phyloP scores from a whole-genome alignment of 345 rosid species.

The Toxicodendron radicans region DNA sequence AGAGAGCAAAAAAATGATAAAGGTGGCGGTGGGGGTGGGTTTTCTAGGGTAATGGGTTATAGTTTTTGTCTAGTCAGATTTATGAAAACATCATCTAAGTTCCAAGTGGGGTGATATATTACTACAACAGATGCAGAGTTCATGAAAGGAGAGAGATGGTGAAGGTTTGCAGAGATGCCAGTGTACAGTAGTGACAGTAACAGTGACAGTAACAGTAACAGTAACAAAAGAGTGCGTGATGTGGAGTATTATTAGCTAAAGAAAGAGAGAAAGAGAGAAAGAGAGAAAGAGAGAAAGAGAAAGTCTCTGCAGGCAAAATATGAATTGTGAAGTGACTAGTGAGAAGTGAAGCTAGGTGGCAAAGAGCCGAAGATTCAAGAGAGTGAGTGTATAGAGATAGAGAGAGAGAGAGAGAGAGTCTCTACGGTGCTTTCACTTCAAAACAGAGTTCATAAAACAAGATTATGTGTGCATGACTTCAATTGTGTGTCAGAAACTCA shows the following conservation, averaged over 20 bases:
- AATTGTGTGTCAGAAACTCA: constrained; percentile 24
- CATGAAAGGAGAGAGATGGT: constrained; percentile 2
- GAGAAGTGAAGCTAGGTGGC: background rate
- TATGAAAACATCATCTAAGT: background rate
- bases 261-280: background rate
- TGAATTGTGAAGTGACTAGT: background rate
- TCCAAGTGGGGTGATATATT: background rate
- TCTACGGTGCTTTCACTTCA: background rate
- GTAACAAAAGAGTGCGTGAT: background rate
- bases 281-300: background rate
- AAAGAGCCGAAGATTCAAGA: background rate
- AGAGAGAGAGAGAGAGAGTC: constrained; percentile 2
- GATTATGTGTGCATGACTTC: constrained; percentile 29
- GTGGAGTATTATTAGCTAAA: background rate
- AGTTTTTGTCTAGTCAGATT: constrained; percentile 23
- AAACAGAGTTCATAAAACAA: constrained; percentile 8
- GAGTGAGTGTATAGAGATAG: no score
- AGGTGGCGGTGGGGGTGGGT: background rate
- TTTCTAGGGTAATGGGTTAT: background rate
- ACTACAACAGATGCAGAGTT: constrained; percentile 1
- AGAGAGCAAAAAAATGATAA: background rate
- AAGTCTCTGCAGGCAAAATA: background rate
- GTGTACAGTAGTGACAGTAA: background rate
- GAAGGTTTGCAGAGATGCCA: background rate
- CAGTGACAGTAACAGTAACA: background rate